Base-by-base conservation (phyloP, 2,329 filamentous ascomycete genomes). In the Chaetomiaceae sp. region DNA sequence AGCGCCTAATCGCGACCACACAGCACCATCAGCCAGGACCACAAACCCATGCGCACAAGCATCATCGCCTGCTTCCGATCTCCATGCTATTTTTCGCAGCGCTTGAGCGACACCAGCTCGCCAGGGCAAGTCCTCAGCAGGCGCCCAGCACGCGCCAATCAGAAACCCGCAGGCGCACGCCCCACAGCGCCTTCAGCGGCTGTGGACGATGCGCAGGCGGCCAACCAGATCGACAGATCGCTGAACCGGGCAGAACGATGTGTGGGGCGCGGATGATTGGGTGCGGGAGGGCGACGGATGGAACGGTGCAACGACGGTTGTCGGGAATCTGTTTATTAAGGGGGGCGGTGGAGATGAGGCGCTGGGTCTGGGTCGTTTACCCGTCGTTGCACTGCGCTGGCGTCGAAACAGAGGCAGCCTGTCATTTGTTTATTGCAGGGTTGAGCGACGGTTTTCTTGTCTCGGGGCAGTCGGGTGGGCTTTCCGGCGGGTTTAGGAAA, bases 71-170 rank as follows among this genome's bases (percentile, higher is more conserved):
- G 29, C 29, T 32, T 30, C n/a, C 12, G 9, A 32, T 14, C 14
- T 32, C 29, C 29, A 14, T 39, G 36, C 42, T 39, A 47, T 47
- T 41, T 45, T 49, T 33, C 24, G 42, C 38, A 18, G 5, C 14
- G 19, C 20, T 10, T 8, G 22, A 11, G 19, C 24, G 11, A 27
- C 40, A 38, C 32, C 14, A n/a, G 38, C 22, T 29, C 45, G 32
- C n/a, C n/a, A n/a, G n/a, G 38, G 48, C 41, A 18, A 24, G 15
- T 33, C n/a, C n/a, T 33, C 45, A 44, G 42, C 44, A 49, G 41
- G 33, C 51, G 51, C 51, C 39, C n/a, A n/a, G 33, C 22, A 4
- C 12, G 36, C 22, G 26, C 51, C 48, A 53, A 53, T 53, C 51
- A 43, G 48, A 42, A 42, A 24, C 9, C 30, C 26, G n/a, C 37